These are phyloP conservation scores for Pichia sp. DNA, from an alignment of 1,139 yeast genomes.

Conservation along the genomic window DNA sequence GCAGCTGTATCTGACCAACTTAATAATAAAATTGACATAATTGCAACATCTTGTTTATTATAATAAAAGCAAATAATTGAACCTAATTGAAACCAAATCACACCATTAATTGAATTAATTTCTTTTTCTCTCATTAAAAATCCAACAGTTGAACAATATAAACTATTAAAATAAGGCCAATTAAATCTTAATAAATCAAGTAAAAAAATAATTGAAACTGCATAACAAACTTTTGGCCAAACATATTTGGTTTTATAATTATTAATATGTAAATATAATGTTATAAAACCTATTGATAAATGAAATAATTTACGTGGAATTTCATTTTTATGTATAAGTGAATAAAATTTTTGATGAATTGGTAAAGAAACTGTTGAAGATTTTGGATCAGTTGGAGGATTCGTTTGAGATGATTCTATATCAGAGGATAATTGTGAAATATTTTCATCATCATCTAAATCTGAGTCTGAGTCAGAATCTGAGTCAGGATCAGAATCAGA, in stretches of 20 bases:
- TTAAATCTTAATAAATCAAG: slow-evolving; percentile 67
- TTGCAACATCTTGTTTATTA: slow-evolving; percentile 74
- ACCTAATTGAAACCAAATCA: slow-evolving; percentile 79
- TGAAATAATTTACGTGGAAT: slow-evolving; percentile 83
- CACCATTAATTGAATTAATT: slow-evolving; percentile 67
- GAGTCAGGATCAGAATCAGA: background rate
- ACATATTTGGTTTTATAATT: slow-evolving; percentile 55
- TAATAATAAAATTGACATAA: slow-evolving; percentile 69
- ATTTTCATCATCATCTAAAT: background rate
- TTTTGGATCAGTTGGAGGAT: background rate
- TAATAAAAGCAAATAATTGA: slow-evolving; percentile 59
- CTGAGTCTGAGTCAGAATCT: background rate
- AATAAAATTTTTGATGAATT: slow-evolving; percentile 23
- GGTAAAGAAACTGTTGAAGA: slow-evolving; percentile 3
- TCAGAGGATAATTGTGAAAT: too few relatives aligned
- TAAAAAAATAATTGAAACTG: slow-evolving; percentile 50
- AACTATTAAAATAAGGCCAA: slow-evolving; percentile 52
- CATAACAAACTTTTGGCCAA: slow-evolving; percentile 49
- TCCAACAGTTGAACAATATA: slow-evolving; percentile 63
- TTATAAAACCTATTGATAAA: slow-evolving; percentile 77
- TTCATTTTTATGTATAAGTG: slow-evolving; percentile 56
- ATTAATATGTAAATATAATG: slow-evolving; percentile 62
- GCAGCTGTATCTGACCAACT: slow-evolving; percentile 99
- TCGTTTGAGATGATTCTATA: too few relatives aligned
- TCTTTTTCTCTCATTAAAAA: slow-evolving; percentile 82